Base-by-base conservation (phyloP, 306 rosid genomes). In the Acacia melanoxylon region DNA sequence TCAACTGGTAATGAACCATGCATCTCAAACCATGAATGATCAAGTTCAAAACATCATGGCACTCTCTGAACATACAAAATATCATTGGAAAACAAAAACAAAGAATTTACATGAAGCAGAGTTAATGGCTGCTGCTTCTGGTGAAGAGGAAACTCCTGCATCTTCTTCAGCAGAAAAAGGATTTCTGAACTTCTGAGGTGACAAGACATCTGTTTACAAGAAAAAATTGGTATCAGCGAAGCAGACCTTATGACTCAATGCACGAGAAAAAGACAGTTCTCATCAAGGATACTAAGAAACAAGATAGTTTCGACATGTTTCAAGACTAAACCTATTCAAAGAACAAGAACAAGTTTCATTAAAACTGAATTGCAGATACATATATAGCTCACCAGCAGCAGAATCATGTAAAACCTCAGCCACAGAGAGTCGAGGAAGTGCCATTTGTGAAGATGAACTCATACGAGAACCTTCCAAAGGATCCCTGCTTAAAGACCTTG, bases 371-470 rank as follows among this genome's bases (percentile, higher is more conserved):
- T 11, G 41, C 37, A 86, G 58, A 46, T 76, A 75, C 62, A 66
- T 65, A 75, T 68, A 71, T 48, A 68, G 84, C 97, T 84, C 83
- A 90, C 97, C 97, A 68, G 91, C 52, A 69, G 89, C 86, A 74
- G 94, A 72, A 83, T 88, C 95, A 44, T 89, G 81, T 59, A 86
- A 80, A 68, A 89, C 94, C 87, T 95, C 99, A 75, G 97, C 96
- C 75, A 89, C 88, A 29, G 98, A 92, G 77, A 96, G 78, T 61
- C 86, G 88, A 75, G 98, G 94, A 79, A 86, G 87, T 65, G 89
- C 90, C 78, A 90, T 63, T 87, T 88, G 88, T 77, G 97, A 89
- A 82, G 97, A 91, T 79, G 91, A 87, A 90, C 98, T 93, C 76
- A 88, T 76, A 25, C 90, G 92, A 20, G 78, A 89, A 85, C 94